phyloP scores from a whole-genome alignment of 2,329 filamentous ascomycete genomes.

The Trichoderma brevicompactum region DNA sequence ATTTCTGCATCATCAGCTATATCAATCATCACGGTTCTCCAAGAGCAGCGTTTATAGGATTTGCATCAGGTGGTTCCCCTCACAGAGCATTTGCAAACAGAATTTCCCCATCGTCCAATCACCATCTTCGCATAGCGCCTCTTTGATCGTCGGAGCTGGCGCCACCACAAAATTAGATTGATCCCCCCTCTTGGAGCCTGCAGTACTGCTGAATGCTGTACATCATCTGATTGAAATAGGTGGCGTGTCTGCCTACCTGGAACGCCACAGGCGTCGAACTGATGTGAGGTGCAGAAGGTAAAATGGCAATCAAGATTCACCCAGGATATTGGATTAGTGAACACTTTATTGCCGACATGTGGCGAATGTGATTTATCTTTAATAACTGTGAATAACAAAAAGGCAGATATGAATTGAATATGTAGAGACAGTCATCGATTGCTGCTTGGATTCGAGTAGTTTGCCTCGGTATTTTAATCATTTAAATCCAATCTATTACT shows the following conservation, averaged over 20 bases:
- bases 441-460: no score
- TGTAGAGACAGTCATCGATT: not conserved
- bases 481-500: not conserved
- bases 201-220: not conserved
- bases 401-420: not conserved
- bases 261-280: conserved; percentile 23
- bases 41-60: not conserved
- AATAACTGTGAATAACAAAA: not conserved
- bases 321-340: not conserved
- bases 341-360: not conserved
- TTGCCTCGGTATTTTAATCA: not conserved
- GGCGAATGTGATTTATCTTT: not conserved
- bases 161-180: not conserved
- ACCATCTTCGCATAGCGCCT: not conserved
- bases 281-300: not conserved
- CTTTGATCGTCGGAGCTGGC: not conserved
- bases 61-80: not conserved
- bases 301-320: not conserved
- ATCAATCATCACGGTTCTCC: not conserved
- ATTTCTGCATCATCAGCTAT: not conserved
- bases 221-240: not conserved
- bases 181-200: not conserved
- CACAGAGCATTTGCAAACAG: not conserved
- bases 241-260: not conserved
- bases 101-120: conserved; percentile 1